Evolutionary conservation across 768 basidiomycete species (phyloP).

Genomic region (Xerocomellus dryophilus): DNA sequence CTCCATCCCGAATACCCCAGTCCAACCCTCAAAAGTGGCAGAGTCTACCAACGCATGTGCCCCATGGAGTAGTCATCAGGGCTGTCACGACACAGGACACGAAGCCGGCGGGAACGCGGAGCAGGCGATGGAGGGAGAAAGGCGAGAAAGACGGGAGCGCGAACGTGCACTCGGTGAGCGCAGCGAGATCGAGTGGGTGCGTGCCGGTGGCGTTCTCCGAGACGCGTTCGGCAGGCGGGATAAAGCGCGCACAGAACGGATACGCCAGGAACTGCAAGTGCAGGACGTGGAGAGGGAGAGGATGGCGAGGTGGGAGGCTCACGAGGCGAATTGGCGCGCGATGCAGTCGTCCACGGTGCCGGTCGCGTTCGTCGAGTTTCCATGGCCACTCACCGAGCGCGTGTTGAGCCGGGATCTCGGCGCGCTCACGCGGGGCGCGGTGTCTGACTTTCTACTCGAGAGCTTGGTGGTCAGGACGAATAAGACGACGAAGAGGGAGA

Average conservation of each 20-base stretch:
- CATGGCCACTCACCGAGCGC: constrained; percentile 52
- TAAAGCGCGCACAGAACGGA: constrained; percentile 44
- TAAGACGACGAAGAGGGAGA: constrained; percentile 45
- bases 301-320: constrained; percentile 46
- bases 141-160: constrained; percentile 21
- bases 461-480: constrained; percentile 41
- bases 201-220: constrained; percentile 53
- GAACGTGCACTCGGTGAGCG: constrained; percentile 43
- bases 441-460: constrained; percentile 53
- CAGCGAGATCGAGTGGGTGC: constrained; percentile 60
- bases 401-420: constrained; percentile 19
- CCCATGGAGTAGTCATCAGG: background rate
- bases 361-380: constrained; percentile 51
- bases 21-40: background rate
- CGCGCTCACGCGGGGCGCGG: constrained; percentile 37
- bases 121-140: constrained; percentile 14
- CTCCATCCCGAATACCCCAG: background rate
- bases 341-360: constrained; percentile 31
- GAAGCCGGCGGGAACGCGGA: background rate
- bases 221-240: constrained; percentile 50
- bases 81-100: background rate
- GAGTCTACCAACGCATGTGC: background rate
- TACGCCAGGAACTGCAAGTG: constrained; percentile 46
- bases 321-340: constrained; percentile 51
- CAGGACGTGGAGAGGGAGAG: constrained; percentile 42